These are phyloP conservation scores for Phytophthora quininea DNA, from an alignment of 352 stramenopile genomes.

Conservation along the genomic window DNA sequence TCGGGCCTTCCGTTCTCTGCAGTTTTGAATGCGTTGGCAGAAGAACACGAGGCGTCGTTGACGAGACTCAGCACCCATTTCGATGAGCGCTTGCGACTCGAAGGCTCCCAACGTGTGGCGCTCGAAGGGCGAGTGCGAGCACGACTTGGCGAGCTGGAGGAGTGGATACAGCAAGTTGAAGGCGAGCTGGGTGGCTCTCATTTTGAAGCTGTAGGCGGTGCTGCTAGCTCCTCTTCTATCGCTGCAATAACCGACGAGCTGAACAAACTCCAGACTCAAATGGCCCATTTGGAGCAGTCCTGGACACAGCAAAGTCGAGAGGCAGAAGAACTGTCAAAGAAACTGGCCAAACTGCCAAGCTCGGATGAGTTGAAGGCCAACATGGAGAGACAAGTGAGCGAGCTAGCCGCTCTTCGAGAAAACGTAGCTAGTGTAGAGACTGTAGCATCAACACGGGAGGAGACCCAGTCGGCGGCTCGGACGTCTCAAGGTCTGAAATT, in stretches of 20 bases:
- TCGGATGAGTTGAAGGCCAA: constrained; percentile 45
- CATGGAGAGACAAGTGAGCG: constrained; percentile 43
- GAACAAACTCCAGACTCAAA: constrained; percentile 23
- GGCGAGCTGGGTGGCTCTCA: constrained; percentile 61
- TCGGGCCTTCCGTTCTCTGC: constrained; percentile 49
- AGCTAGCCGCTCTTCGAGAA: constrained; percentile 50
- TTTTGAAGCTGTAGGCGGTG: constrained; percentile 24
- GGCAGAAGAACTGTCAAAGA: constrained; percentile 9
- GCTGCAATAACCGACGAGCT: constrained; percentile 25
- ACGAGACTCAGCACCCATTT: constrained; percentile 71
- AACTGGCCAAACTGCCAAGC: constrained; percentile 24
- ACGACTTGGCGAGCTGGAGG: constrained; percentile 67
- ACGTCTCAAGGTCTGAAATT: constrained; percentile 69
- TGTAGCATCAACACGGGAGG: constrained; percentile 43
- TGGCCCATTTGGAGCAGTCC: constrained; percentile 19
- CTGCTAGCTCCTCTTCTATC: constrained; percentile 21
- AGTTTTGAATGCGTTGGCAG: constrained; percentile 61
- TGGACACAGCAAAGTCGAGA: constrained; percentile 25
- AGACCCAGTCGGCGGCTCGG: constrained; percentile 50
- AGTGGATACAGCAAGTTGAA: constrained; percentile 85
- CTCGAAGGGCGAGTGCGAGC: constrained; percentile 63
- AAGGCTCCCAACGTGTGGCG: constrained; percentile 69
- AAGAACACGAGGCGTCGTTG: constrained; percentile 75
- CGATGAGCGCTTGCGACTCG: constrained; percentile 62
- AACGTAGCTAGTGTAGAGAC: constrained; percentile 50